Evolutionary conservation across 345 rosid genomes (phyloP), one percentile per base, ranked within the genome.

Genomic region (Moricandia arvensis): DNA sequence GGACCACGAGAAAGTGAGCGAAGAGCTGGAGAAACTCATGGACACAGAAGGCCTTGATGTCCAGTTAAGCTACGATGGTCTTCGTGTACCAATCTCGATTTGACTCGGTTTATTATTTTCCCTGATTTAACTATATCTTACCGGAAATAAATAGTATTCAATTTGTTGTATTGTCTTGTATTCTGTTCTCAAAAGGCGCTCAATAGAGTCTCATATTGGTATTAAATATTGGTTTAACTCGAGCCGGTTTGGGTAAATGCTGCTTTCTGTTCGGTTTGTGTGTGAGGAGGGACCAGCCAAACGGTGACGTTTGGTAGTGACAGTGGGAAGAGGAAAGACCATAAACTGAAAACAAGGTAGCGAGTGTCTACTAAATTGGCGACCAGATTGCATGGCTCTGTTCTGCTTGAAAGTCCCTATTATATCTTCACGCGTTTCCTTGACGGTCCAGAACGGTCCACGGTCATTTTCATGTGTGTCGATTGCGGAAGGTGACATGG

Each of bases 31-130:
- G 33, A 86, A 84, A 58, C 73, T 94, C 66, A 80, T 33, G 90
- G 84, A 86, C 63, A 79, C 90, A 0, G 96, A 94, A 75, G 91
- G 93, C 18, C 86, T 89, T 16, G 88, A 91, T 76, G 83, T 89
- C 29, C 84, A 89, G 70, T 83, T 94, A 54, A 94, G 98, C 83
- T 94, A 87, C 10, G 96, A 90, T 58, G 97, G 98, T 73, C 82
- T 93, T 79, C 82, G 94, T 10, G 64, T 93, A 47, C 96, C 96
- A 5, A 66, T 88, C 49, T 81, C 71, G 31, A 85, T 91, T 70
- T 90, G 84, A 73, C 83, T 54, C 49, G 62, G 76, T 38, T 33
- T 76, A 21, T 26, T 26, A 11, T 11, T 49, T n/a, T 12, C 0
- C 11, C 51, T 18, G 55, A 62, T 43, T 13, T 4, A 18, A 51